phyloP scores from a whole-genome alignment of 2,329 filamentous ascomycete species.

The Zymoseptoria tritici region DNA sequence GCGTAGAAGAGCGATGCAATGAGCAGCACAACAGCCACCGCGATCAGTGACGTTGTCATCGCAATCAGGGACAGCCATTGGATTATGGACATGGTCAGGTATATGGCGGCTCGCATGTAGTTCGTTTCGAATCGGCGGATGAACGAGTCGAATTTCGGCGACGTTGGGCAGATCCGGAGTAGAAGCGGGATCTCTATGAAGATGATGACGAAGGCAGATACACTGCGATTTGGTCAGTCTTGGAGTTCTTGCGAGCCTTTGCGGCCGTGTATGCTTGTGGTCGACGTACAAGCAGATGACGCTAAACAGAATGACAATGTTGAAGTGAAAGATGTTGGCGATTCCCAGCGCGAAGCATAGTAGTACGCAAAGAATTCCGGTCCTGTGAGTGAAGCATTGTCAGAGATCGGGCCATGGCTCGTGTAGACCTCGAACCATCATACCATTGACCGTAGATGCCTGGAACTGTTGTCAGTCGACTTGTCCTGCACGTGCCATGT shows the following conservation, averaged over 20 bases:
- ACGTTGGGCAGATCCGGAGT: conserved; percentile 95
- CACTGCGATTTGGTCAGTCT: conserved; percentile 25
- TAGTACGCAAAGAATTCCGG: conserved; percentile 54
- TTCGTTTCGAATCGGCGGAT: conserved; percentile 93
- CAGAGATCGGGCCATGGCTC: not conserved
- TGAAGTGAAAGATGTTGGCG: conserved; percentile 59
- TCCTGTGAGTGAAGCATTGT: conserved; percentile 31
- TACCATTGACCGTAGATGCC: conserved; percentile 65
- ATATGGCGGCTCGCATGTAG: conserved; percentile 90
- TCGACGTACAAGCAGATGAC: conserved; percentile 42
- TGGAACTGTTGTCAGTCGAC: conserved; percentile 24
- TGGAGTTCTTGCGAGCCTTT: not conserved
- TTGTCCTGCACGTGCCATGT: not conserved
- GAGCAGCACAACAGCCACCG: conserved; percentile 72
- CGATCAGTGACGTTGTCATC: conserved; percentile 66
- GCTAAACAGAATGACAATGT: conserved; percentile 54
- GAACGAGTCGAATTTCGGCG: conserved; percentile 74
- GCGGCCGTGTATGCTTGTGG: not conserved
- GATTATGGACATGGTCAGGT: conserved; percentile 68
- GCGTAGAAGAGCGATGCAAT: conserved; percentile 74
- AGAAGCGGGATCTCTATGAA: conserved; percentile 76
- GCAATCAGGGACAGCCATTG: conserved; percentile 75
- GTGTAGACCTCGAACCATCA: conserved; percentile 20
- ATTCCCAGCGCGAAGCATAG: conserved; percentile 62
- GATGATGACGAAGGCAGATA: conserved; percentile 43